A percentile compares a stretch with the other conserved stretches of the same genome.
Conservation (phyloP, 805 yeast species). For the Zygotorulaspora florentina region DNA sequence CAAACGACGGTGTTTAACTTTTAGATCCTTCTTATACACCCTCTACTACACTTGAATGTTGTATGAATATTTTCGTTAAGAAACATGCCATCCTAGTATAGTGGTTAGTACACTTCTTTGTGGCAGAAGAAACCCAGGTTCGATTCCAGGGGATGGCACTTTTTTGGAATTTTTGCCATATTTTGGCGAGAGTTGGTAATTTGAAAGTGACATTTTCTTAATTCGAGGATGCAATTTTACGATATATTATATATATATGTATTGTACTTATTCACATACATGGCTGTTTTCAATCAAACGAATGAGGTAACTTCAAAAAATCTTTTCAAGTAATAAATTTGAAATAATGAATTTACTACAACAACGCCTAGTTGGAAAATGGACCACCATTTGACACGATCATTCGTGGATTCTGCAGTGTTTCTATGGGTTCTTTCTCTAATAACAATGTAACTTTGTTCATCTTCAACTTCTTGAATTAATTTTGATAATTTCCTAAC, state of each 20-base stretch:
- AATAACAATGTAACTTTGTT: slow-evolving; percentile 84
- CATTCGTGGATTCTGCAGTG: slow-evolving; percentile 96
- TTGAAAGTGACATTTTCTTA: not conserved
- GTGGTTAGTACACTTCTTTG: slow-evolving; percentile 42
- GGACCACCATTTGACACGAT: slow-evolving; percentile 98
- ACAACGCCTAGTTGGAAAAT: slow-evolving; percentile 85
- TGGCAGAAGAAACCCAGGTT: slow-evolving; percentile 42
- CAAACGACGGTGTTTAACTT: too few species aligned
- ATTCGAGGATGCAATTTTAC: not conserved
- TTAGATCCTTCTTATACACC: too few species aligned
- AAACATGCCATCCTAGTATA: slow-evolving; percentile 37
- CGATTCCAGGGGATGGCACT: slow-evolving; percentile 41
- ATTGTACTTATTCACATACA: slow-evolving; percentile 10
- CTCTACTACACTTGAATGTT: too few species aligned
- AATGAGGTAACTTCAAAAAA: slow-evolving; percentile 93
- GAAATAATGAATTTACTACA: slow-evolving; percentile 82
- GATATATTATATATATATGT: not conserved
- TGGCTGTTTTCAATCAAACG: slow-evolving; percentile 42
- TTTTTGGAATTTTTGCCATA: slow-evolving; percentile 1
- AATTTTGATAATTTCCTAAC: slow-evolving; percentile 69
- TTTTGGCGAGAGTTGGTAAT: not conserved
- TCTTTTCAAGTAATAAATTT: slow-evolving; percentile 87
- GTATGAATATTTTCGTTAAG: too few species aligned
- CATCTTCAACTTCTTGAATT: slow-evolving; percentile 85
- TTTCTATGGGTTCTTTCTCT: slow-evolving; percentile 97